A percentile compares a stretch with the other conserved stretches of the same genome.
These are phyloP conservation scores for Lentinula guzmanii DNA, from an alignment of 768 basidiomycete species.

Conservation along the genomic window DNA sequence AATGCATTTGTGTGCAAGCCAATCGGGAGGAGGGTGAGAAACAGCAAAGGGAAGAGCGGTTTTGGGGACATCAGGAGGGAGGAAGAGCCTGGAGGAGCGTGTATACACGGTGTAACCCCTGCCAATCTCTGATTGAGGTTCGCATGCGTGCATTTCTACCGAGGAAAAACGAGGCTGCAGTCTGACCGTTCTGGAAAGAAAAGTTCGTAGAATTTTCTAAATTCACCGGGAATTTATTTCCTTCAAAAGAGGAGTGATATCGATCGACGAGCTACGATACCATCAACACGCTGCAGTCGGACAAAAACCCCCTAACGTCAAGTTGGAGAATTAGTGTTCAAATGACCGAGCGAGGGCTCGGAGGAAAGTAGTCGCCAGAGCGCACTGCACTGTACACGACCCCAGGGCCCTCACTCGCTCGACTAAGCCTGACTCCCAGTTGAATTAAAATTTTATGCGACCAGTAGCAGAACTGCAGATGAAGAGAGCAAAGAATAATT, in stretches of 20 bases:
- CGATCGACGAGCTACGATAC: constrained; percentile 4
- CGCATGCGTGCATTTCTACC: not conserved
- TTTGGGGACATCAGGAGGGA: not conserved
- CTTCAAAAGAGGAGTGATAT: constrained; percentile 1
- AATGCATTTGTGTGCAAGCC: not conserved
- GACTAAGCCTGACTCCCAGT: not conserved
- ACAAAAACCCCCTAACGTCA: constrained; percentile 1
- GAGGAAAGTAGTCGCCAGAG: not conserved
- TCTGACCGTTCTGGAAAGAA: not conserved
- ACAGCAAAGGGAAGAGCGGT: not conserved
- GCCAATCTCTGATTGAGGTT: not conserved
- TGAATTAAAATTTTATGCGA: not conserved
- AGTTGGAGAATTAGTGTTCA: not conserved
- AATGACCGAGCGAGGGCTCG: not conserved
- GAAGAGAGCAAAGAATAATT: not conserved
- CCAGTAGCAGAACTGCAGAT: constrained; percentile 4
- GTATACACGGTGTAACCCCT: not conserved
- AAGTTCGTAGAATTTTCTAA: constrained; percentile 1
- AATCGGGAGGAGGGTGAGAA: not conserved
- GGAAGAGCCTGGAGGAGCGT: not conserved
- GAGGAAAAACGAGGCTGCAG: constrained; percentile 2
- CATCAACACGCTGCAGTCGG: constrained; percentile 5
- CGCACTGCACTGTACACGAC: constrained; percentile 3
- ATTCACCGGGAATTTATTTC: constrained; percentile 7
- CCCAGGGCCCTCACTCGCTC: not conserved